These are phyloP conservation scores for Phytophthora litchii DNA, from an alignment of 352 stramenopile species.

Conservation along the genomic window DNA sequence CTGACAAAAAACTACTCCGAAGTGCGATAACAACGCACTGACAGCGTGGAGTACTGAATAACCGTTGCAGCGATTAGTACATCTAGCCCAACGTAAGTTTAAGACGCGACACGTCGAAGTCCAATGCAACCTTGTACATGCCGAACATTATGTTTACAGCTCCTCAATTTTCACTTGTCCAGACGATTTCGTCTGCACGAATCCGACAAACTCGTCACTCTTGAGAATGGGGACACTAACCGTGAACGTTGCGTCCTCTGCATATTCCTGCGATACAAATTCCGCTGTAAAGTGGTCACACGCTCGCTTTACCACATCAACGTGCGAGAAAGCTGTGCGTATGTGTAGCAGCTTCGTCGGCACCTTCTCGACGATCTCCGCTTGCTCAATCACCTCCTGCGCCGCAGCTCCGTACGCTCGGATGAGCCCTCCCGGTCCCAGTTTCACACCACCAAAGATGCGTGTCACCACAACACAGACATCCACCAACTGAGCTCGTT, in stretches of 20 bases:
- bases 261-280: slow-evolving; percentile 47
- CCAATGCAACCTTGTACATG: slow-evolving; percentile 13
- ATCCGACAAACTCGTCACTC: slow-evolving; percentile 34
- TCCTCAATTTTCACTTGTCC: slow-evolving; percentile 38
- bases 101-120: neutral
- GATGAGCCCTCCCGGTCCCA: slow-evolving; percentile 75
- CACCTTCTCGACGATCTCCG: slow-evolving; percentile 60
- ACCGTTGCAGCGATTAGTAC: no score
- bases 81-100: neutral
- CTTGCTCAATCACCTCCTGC: slow-evolving; percentile 56
- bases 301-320: slow-evolving; percentile 51
- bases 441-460: slow-evolving; percentile 76
- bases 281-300: slow-evolving; percentile 49
- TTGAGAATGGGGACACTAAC: slow-evolving; percentile 47
- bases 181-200: slow-evolving; percentile 56
- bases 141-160: slow-evolving; percentile 3
- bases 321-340: slow-evolving; percentile 37
- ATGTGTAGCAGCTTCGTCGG: slow-evolving; percentile 46
- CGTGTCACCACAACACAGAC: slow-evolving; percentile 76
- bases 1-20: slow-evolving; percentile 22
- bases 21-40: slow-evolving; percentile 29
- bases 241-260: slow-evolving; percentile 41
- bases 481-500: slow-evolving; percentile 67
- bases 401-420: slow-evolving; percentile 72
- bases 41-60: no score